Conservation (phyloP, 768 basidiomycete genomes). For the Leccinum variicolor region DNA sequence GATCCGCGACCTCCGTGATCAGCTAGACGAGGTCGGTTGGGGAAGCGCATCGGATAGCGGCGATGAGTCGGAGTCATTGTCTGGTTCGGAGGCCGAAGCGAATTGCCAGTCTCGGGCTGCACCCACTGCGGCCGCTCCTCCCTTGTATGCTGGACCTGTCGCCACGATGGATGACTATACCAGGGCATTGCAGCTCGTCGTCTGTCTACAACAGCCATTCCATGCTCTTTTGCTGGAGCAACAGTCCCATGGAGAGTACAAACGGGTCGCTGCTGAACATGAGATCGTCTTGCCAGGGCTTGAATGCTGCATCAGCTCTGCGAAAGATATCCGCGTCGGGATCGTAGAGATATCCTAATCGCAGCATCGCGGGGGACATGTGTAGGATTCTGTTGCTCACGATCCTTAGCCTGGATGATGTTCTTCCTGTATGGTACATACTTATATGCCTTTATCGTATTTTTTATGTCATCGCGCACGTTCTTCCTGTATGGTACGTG, state of each 20-base stretch:
- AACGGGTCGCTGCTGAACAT: neutral
- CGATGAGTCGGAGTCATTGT: neutral
- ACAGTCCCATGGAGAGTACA: neutral
- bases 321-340: neutral
- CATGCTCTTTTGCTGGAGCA: neutral
- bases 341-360: neutral
- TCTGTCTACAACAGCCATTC: conserved; percentile 8
- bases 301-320: neutral
- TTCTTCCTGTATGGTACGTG: too few relatives aligned
- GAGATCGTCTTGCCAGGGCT: neutral
- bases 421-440: too few relatives aligned
- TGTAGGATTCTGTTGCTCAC: too few relatives aligned
- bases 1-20: conserved; percentile 5
- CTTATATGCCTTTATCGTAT: too few relatives aligned
- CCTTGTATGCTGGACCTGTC: neutral
- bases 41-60: neutral
- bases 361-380: too few relatives aligned
- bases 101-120: neutral
- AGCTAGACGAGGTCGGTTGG: neutral
- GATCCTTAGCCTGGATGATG: too few relatives aligned
- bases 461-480: too few relatives aligned
- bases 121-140: neutral
- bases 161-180: neutral
- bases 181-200: conserved; percentile 2
- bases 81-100: neutral